phyloP scores from a whole-genome alignment of 176 grass and related monocot species.

The Ananas comosus region DNA sequence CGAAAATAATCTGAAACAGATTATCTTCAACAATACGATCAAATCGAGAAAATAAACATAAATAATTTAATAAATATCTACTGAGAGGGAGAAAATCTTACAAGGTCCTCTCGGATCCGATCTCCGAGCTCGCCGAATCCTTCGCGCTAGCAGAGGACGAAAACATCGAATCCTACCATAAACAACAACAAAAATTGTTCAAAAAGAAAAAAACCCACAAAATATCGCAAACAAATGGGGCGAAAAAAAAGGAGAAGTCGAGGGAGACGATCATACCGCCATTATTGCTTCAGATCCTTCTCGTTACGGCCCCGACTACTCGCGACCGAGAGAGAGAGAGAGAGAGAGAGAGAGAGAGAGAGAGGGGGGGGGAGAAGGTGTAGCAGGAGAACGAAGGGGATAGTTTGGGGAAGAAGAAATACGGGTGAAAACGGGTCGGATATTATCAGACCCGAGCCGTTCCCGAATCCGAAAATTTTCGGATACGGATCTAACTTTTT shows the following conservation, averaged over 20 bases:
- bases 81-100: not conserved
- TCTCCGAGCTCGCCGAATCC: constrained; percentile 2
- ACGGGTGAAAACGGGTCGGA: too few species aligned
- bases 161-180: not conserved
- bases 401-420: too few species aligned
- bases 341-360: too few species aligned
- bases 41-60: not conserved
- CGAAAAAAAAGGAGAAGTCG: not conserved
- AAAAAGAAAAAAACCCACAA: not conserved
- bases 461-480: too few species aligned
- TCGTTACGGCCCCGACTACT: not conserved
- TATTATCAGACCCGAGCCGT: too few species aligned
- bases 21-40: not conserved
- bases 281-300: not conserved
- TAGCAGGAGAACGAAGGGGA: too few species aligned
- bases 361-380: too few species aligned
- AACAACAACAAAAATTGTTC: not conserved
- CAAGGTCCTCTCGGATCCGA: constrained; percentile 15
- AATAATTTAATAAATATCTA: not conserved
- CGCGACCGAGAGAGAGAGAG: not conserved
- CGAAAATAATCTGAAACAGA: not conserved
- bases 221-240: not conserved
- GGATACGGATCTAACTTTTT: too few species aligned
- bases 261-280: constrained; percentile 6
- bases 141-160: not conserved